phyloP scores from a whole-genome alignment of 139 green algal species.

The Volvox reticuliferus region DNA sequence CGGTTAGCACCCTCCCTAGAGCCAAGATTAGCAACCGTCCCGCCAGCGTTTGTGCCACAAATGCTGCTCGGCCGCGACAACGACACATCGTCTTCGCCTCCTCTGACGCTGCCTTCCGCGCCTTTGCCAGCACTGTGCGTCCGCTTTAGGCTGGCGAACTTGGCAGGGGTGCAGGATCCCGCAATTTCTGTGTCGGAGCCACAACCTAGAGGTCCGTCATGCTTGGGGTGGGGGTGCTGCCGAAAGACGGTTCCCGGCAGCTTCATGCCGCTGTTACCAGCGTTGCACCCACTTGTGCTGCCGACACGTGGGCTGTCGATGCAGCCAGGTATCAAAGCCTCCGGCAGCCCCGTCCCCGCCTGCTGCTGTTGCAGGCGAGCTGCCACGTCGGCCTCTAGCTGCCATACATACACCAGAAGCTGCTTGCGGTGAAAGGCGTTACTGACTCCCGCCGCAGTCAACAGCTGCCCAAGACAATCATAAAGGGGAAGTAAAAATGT shows the following conservation, averaged over 20 bases:
- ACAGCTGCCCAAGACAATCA: slow-evolving; percentile 17
- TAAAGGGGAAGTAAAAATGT: too few species aligned
- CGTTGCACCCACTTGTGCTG: too few species aligned
- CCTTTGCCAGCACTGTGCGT: not conserved
- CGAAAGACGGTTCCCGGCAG: not conserved
- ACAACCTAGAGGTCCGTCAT: not conserved
- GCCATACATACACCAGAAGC: slow-evolving; percentile 46
- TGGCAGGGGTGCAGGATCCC: not conserved
- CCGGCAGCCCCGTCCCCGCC: not conserved
- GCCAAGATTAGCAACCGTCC: not conserved
- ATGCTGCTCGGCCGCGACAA: not conserved
- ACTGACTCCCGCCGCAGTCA: slow-evolving; percentile 41
- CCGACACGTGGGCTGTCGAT: not conserved
- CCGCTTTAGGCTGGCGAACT: not conserved
- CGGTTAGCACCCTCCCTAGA: not conserved
- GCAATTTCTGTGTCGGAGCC: not conserved
- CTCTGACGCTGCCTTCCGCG: not conserved
- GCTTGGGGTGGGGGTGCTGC: too few species aligned
- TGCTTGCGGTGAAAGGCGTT: slow-evolving; percentile 52
- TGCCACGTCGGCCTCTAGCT: slow-evolving; percentile 35
- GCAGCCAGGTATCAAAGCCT: not conserved
- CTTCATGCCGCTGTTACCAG: not conserved
- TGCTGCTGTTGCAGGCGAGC: not conserved
- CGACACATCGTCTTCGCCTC: not conserved
- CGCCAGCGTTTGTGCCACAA: not conserved